Evolutionary conservation across 2,329 filamentous ascomycete genomes (phyloP).

Genomic region (Verticillium nubilum): DNA sequence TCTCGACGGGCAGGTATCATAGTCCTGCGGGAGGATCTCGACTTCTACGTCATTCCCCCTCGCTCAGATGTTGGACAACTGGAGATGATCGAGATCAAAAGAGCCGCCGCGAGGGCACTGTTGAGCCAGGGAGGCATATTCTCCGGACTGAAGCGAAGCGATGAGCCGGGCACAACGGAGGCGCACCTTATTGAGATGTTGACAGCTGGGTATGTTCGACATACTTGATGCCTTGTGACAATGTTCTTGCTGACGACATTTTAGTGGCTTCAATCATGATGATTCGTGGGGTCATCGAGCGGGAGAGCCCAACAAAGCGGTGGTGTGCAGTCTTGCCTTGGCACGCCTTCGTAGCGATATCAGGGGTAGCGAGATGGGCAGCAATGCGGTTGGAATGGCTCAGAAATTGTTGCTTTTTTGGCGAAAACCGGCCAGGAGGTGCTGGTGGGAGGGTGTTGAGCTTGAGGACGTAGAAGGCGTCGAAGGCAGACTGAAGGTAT

Average conservation of each 20-base stretch:
- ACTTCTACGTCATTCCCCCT: slow-evolving; percentile 96
- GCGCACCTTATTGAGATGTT: slow-evolving; percentile 99
- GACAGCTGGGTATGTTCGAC: slow-evolving; percentile 75
- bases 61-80: slow-evolving; percentile 73
- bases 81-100: slow-evolving; percentile 95
- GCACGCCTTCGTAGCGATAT: slow-evolving; percentile 91
- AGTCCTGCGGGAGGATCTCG: slow-evolving; percentile 88
- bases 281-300: slow-evolving; percentile 95
- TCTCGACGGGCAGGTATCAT: slow-evolving; percentile 95
- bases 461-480: slow-evolving; percentile 85
- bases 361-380: slow-evolving; percentile 68
- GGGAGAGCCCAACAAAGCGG: slow-evolving; percentile 96
- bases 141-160: slow-evolving; percentile 87
- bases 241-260: slow-evolving; percentile 3
- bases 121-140: slow-evolving; percentile 92
- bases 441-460: slow-evolving; percentile 99
- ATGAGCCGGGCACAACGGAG: slow-evolving; percentile 93
- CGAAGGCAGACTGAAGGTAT: slow-evolving; percentile 89
- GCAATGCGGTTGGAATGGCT: slow-evolving; percentile 89
- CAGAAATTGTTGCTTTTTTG: slow-evolving; percentile 97
- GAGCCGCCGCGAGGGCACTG: slow-evolving; percentile 81
- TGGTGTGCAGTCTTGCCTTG: slow-evolving; percentile 93
- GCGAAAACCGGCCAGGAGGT: slow-evolving; percentile 91
- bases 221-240: neutral
- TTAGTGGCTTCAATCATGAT: slow-evolving; percentile 91